Evolutionary conservation across 1,284 basidiomycete genomes (phyloP).

Genomic region (Volvariella surrecta): DNA sequence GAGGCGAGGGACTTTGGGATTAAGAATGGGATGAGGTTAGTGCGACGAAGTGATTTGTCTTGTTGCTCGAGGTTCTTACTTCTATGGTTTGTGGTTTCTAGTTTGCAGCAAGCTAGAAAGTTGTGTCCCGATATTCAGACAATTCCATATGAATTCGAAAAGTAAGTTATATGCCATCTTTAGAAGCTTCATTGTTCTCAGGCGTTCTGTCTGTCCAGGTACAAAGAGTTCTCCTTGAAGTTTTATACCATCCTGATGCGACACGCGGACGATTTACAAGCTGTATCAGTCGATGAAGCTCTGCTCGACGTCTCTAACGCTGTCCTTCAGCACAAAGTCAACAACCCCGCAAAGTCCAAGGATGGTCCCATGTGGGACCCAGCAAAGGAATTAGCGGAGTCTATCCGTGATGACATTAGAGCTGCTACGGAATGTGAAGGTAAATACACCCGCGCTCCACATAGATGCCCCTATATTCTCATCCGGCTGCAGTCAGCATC

Average conservation of each 20-base stretch:
- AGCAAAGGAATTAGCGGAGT: conserved; percentile 73
- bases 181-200: neutral
- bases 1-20: conserved; percentile 87
- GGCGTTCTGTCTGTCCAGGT: conserved; percentile 47
- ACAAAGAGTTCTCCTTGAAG: conserved; percentile 72
- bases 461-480: neutral
- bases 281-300: conserved; percentile 95
- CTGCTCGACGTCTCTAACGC: conserved; percentile 81
- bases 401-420: conserved; percentile 70
- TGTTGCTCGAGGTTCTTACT: neutral
- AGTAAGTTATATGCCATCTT: conserved; percentile 28
- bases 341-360: conserved; percentile 16
- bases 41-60: neutral
- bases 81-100: conserved; percentile 16
- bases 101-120: conserved; percentile 78
- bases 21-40: conserved; percentile 88
- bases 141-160: conserved; percentile 87
- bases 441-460: conserved; percentile 26
- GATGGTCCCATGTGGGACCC: conserved; percentile 30
- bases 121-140: conserved; percentile 71
- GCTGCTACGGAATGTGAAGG: conserved; percentile 80
- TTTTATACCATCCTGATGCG: conserved; percentile 92
- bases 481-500: conserved; percentile 59
- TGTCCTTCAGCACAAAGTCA: conserved; percentile 36
- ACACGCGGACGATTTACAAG: conserved; percentile 87